Evolutionary conservation across 345 rosid species (phyloP).

Genomic region (Clarkia xantiana): DNA sequence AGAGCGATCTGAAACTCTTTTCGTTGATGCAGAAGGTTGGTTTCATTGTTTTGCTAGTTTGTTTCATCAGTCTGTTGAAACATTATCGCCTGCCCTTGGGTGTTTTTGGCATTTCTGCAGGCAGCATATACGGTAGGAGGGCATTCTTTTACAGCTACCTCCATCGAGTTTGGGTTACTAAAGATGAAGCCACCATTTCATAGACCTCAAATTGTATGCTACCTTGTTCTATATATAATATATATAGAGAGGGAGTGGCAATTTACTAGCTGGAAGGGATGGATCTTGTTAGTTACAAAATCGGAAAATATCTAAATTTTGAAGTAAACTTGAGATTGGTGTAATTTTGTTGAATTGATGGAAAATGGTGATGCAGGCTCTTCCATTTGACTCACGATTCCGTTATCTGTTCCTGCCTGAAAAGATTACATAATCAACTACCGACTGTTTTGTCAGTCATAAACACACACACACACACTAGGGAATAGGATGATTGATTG

Average conservation of each 20-base stretch:
- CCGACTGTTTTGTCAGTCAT: slow-evolving; percentile 5
- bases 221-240: no score
- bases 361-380: no score
- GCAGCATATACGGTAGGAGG: slow-evolving; percentile 94
- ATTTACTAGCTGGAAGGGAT: no score
- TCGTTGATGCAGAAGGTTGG: slow-evolving; percentile 94
- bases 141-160: slow-evolving; percentile 70
- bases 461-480: no score
- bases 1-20: slow-evolving; percentile 82
- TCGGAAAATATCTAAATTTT: no score
- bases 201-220: slow-evolving; percentile 66
- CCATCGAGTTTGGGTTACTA: slow-evolving; percentile 56
- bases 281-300: no score
- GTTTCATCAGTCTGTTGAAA: neutral
- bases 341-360: no score
- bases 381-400: slow-evolving; percentile 68
- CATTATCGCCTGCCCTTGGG: neutral
- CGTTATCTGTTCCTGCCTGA: slow-evolving; percentile 66
- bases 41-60: neutral
- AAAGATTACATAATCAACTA: slow-evolving; percentile 10
- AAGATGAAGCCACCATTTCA: slow-evolving; percentile 85
- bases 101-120: slow-evolving; percentile 18
- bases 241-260: no score
- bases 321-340: no score
- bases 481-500: no score